Percentiles rank a stretch among this genome's conserved stretches.
Evolutionary conservation across 1,284 basidiomycete species (phyloP).

Genomic region (Microbotryomycetes sp.): DNA sequence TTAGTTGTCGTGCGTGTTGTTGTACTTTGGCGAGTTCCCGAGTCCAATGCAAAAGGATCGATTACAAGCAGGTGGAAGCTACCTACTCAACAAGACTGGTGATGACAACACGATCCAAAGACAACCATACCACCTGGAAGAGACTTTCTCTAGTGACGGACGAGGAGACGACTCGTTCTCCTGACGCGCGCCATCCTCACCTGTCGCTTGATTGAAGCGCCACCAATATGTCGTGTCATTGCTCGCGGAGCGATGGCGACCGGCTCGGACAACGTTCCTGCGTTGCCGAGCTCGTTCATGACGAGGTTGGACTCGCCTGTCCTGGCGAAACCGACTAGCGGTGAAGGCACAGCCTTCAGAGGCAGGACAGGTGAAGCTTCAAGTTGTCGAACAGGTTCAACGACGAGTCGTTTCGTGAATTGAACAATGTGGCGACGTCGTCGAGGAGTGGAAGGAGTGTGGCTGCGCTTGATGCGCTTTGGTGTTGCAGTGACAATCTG

Average conservation of each 20-base stretch:
- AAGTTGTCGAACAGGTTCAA: background rate
- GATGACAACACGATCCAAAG: too few relatives aligned
- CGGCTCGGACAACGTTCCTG: background rate
- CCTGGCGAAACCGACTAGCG: background rate
- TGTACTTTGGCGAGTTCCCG: too few relatives aligned
- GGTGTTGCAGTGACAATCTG: constrained; percentile 8
- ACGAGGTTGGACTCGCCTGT: too few relatives aligned
- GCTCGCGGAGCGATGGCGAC: background rate
- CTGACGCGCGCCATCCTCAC: background rate
- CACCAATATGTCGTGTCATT: background rate
- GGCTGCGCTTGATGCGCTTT: background rate
- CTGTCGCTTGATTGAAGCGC: background rate
- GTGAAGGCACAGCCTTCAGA: background rate
- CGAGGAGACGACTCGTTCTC: background rate
- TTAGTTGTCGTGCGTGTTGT: too few relatives aligned
- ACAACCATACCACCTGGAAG: too few relatives aligned
- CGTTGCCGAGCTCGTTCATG: too few relatives aligned
- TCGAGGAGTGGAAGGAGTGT: background rate
- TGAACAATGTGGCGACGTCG: background rate
- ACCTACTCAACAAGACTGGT: too few relatives aligned
- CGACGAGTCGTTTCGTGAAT: background rate
- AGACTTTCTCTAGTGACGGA: background rate
- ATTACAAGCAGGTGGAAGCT: background rate
- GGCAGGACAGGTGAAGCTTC: too few relatives aligned
- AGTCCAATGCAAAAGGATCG: too few relatives aligned